Evolutionary conservation across 805 yeast species (phyloP).

Genomic region (Barnettozyma vustinii): DNA sequence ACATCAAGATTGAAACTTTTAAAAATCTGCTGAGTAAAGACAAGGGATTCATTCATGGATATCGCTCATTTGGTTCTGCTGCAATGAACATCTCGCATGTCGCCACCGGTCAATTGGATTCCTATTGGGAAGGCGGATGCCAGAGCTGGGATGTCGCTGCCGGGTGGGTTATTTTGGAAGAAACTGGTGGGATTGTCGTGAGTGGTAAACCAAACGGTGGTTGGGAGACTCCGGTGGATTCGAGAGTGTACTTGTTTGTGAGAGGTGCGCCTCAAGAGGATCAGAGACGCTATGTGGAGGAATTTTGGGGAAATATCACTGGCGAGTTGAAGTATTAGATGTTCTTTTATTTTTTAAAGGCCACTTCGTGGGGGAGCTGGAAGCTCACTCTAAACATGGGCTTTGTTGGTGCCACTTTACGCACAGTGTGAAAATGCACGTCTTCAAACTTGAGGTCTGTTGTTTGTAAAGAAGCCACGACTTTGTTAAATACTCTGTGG

Average conservation of each 20-base stretch:
- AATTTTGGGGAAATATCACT: constrained; percentile 44
- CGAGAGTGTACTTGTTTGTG: constrained; percentile 51
- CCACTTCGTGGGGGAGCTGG: constrained; percentile 61
- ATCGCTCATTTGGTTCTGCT: constrained; percentile 57
- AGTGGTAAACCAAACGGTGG: constrained; percentile 43
- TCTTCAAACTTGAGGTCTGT: constrained; percentile 41
- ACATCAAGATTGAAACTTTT: constrained; percentile 44
- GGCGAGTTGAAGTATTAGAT: constrained; percentile 38
- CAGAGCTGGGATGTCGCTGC: constrained; percentile 69
- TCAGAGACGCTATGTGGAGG: constrained; percentile 40
- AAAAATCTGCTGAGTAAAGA: constrained; percentile 39
- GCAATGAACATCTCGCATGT: constrained; percentile 57
- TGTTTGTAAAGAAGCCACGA: constrained; percentile 37
- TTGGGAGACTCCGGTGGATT: constrained; percentile 45
- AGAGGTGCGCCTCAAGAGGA: constrained; percentile 40
- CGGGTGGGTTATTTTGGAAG: constrained; percentile 56
- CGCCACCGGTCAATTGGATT: constrained; percentile 53
- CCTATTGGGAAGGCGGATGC: constrained; percentile 71
- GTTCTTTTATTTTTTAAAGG: constrained; percentile 32
- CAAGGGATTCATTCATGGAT: constrained; percentile 58
- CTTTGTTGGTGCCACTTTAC: constrained; percentile 95
- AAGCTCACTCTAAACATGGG: constrained; percentile 92
- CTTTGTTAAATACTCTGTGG: constrained; percentile 54
- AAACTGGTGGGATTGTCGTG: constrained; percentile 55
- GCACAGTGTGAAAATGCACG: constrained; percentile 71